Percentiles rank a stretch among this genome's conserved stretches.
phyloP scores from a whole-genome alignment of 2,329 filamentous ascomycete species.

The Penicillium psychrosexuale region DNA sequence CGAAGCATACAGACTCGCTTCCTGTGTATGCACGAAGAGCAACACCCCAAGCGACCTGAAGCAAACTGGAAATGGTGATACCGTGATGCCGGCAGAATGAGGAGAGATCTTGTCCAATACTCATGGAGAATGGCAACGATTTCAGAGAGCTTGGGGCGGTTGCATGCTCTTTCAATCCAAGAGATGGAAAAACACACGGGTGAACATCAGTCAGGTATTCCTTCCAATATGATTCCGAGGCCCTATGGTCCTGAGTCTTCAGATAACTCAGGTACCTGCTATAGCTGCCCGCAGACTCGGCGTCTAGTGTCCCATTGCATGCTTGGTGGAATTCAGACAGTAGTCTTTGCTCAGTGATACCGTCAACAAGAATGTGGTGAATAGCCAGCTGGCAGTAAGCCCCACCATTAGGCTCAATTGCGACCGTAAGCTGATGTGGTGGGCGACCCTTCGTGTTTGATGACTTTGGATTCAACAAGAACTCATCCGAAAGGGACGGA shows the following conservation, averaged over 20 bases:
- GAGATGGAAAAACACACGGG: slow-evolving; percentile 8
- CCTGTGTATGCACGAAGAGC: slow-evolving; percentile 1
- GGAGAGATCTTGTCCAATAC: background rate
- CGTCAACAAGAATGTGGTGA: background rate
- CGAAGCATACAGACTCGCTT: slow-evolving; percentile 1
- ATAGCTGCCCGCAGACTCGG: too few species aligned
- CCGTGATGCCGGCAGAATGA: background rate
- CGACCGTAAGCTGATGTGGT: slow-evolving; percentile 3
- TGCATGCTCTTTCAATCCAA: background rate
- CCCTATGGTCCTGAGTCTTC: background rate
- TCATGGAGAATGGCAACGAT: background rate
- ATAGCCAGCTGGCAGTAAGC: slow-evolving; percentile 5
- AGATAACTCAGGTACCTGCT: background rate
- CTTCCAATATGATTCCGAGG: slow-evolving; percentile 1
- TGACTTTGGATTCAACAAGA: too few species aligned
- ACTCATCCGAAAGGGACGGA: too few species aligned
- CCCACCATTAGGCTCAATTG: background rate
- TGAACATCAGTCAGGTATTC: slow-evolving; percentile 3
- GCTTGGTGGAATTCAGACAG: background rate
- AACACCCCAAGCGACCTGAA: slow-evolving; percentile 2
- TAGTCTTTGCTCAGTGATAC: background rate
- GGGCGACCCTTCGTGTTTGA: background rate
- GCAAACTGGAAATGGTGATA: background rate
- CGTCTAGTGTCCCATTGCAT: too few species aligned
- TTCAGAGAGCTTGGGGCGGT: background rate